These are phyloP conservation scores for Metschnikowia sp. DNA, from an alignment of 805 yeast species.

Conservation along the genomic window DNA sequence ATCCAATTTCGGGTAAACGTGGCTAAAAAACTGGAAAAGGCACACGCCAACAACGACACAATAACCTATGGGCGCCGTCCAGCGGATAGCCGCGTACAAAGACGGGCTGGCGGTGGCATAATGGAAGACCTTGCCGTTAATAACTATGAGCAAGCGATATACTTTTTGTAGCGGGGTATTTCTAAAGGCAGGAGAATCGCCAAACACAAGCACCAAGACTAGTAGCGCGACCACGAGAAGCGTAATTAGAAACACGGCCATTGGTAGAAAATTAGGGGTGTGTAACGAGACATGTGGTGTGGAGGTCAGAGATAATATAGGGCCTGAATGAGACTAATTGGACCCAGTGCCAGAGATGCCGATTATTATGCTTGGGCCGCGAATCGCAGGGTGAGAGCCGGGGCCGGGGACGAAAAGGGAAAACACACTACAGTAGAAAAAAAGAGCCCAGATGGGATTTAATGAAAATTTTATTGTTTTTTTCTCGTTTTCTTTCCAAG, in stretches of 20 bases:
- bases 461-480: too few species aligned
- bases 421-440: too few species aligned
- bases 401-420: too few species aligned
- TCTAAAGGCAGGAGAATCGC: constrained; percentile 44
- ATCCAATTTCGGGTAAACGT: constrained; percentile 22
- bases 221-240: constrained; percentile 12
- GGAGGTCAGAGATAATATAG: too few species aligned
- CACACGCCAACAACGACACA: constrained; percentile 32
- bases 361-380: too few species aligned
- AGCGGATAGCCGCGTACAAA: constrained; percentile 24
- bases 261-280: neutral
- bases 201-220: constrained; percentile 40
- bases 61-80: constrained; percentile 46
- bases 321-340: too few species aligned
- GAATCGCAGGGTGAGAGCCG: too few species aligned
- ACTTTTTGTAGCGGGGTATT: constrained; percentile 31
- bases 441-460: too few species aligned
- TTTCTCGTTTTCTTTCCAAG: too few species aligned
- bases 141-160: constrained; percentile 12
- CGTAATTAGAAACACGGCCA: constrained; percentile 9
- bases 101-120: constrained; percentile 5
- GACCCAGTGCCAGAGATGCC: too few species aligned
- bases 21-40: constrained; percentile 28
- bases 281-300: neutral
- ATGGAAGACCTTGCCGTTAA: constrained; percentile 1